Evolutionary conservation across 2,329 filamentous ascomycete genomes (phyloP), one percentile per base, ranked within the genome.

Genomic region (Venturia effusa): DNA sequence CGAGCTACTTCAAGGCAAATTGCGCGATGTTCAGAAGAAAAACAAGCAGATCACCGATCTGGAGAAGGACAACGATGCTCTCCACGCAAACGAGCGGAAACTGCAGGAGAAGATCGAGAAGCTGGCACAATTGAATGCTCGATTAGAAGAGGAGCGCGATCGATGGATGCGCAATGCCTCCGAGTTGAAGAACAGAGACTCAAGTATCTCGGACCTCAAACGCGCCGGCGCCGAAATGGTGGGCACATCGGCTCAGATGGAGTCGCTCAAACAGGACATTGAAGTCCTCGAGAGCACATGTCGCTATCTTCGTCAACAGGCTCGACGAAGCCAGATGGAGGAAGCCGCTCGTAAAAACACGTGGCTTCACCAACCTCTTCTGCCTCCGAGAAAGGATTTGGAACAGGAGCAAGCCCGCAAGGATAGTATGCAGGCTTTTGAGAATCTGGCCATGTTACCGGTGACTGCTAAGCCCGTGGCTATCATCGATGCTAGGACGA

Each of bases 1-100:
- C 68, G 93, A 97, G 75, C 90, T 94, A 48, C 85, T 97, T 43
- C 90, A 96, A 74, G 89, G 90, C 8, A 83, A 90, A 64, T 92
- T 94, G 87, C 86, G 87, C 65, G 92, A 95, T 71, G 89, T 90
- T 6, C 85, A 86, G 67, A 86, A 88, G 72, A 92, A 93, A 75
- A 85, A 89, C 17, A 84, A 86, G 61, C 82, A 82, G 62, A 89
- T 91, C 68, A 79, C 79, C 24, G 84, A 85, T 63, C 79, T 91
- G 15, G 88, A 90, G 73, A 67, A 69, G 41, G 67, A 65, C 24
- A 67, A 59, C 24, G 64, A 60, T 2, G 67, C 68, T 39, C 70
- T 73, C 61, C 68, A 81, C 60, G 76, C 80, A 22, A 80, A 89
- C 64, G 81, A 81, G 68, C 84, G 88, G 66, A 84, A 85, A 61